Conservation (phyloP, 2,329 filamentous ascomycete genomes). For the Penicillium sp. region DNA sequence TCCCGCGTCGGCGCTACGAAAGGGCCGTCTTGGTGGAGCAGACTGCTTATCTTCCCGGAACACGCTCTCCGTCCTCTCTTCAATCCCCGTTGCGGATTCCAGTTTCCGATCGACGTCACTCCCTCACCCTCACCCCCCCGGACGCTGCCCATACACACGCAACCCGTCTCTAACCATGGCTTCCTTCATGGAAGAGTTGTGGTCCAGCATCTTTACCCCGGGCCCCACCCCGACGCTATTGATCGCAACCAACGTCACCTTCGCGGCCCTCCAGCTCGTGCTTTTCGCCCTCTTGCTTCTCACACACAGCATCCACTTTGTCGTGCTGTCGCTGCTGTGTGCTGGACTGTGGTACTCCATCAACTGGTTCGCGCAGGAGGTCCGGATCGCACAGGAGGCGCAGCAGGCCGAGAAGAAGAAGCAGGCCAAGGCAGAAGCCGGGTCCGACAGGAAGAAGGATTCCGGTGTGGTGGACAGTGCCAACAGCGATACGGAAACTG, state of each 20-base stretch:
- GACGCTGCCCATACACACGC: too few relatives aligned
- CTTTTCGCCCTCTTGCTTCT: conserved; percentile 72
- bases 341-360: conserved; percentile 87
- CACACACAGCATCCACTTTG: conserved; percentile 85
- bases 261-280: conserved; percentile 77
- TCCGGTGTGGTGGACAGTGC: conserved; percentile 35
- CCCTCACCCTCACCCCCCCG: too few relatives aligned
- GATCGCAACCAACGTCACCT: conserved; percentile 83
- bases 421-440: conserved; percentile 37
- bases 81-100: conserved; percentile 18
- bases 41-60: conserved; percentile 14
- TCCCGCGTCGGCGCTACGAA: too few relatives aligned
- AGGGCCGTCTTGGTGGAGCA: too few relatives aligned
- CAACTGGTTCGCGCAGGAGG: conserved; percentile 88
- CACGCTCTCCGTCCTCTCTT: conserved; percentile 7
- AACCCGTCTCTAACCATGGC: conserved; percentile 42
- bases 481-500: conserved; percentile 48
- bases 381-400: conserved; percentile 51
- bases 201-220: conserved; percentile 89
- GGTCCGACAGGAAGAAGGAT: conserved; percentile 27
- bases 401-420: conserved; percentile 46
- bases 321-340: conserved; percentile 74
- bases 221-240: conserved; percentile 85
- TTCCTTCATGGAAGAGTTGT: conserved; percentile 69
- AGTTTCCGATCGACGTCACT: conserved; percentile 24